phyloP scores from a whole-genome alignment of 2,329 filamentous ascomycete genomes.

The Fonsecaea pedrosoi region DNA sequence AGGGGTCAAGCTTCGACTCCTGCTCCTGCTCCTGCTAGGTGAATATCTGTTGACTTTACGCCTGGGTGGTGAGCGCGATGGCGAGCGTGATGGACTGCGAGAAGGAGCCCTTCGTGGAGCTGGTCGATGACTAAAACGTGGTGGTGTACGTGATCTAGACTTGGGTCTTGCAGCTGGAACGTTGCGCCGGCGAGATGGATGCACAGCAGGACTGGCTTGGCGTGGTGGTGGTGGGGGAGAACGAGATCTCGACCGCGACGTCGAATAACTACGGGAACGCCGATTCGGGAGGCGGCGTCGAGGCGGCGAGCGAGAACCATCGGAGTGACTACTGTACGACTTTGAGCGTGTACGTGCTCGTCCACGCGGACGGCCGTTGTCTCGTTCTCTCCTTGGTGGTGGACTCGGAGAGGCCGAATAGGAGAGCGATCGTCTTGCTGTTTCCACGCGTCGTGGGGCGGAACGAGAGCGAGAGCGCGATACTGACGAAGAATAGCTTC shows the following conservation, averaged over 20 bases:
- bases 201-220: conserved; percentile 16
- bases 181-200: conserved; percentile 17
- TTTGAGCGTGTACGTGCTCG: conserved; percentile 28
- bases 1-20: conserved; percentile 26
- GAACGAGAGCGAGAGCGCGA: conserved; percentile 39
- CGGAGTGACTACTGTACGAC: conserved; percentile 28
- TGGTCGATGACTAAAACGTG: conserved; percentile 1
- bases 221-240: conserved; percentile 25
- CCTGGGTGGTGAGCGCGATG: conserved; percentile 17
- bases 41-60: conserved; percentile 11
- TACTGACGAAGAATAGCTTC: conserved; percentile 30
- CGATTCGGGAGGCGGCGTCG: conserved; percentile 11
- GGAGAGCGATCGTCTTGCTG: conserved; percentile 36
- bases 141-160: conserved; percentile 27
- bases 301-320: conserved; percentile 15
- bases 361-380: conserved; percentile 23
- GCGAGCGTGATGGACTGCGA: conserved; percentile 9
- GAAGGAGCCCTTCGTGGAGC: neutral
- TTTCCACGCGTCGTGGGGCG: conserved; percentile 16
- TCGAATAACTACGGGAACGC: conserved; percentile 14
- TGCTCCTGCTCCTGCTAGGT: conserved; percentile 6
- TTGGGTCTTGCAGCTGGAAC: conserved; percentile 15
- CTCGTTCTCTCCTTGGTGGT: conserved; percentile 31
- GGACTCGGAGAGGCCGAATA: conserved; percentile 34
- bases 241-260: conserved; percentile 28